These are phyloP conservation scores for Tubosaeta brunneosetosa DNA, from an alignment of 768 basidiomycete genomes.

Conservation along the genomic window DNA sequence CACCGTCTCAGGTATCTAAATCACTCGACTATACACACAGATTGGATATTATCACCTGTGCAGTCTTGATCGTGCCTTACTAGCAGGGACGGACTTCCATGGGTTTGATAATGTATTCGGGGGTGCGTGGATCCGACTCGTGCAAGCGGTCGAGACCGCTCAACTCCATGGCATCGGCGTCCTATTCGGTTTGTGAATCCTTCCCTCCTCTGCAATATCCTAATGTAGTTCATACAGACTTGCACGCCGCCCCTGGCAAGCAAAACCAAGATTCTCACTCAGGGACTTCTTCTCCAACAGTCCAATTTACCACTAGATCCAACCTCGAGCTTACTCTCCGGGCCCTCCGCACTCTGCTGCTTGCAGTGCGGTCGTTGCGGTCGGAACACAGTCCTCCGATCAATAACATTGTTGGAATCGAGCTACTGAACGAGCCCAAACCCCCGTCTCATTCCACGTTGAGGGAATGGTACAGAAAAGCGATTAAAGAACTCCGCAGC, in stretches of 20 bases:
- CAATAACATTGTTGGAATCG: conserved; percentile 49
- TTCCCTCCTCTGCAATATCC: conserved; percentile 10
- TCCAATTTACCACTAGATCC: conserved; percentile 45
- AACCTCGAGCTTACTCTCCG: conserved; percentile 46
- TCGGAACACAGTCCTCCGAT: conserved; percentile 37
- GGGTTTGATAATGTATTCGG: conserved; percentile 44
- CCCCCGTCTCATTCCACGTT: conserved; percentile 48
- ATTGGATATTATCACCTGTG: conserved; percentile 74
- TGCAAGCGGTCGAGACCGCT: conserved; percentile 56
- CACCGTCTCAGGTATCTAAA: conserved; percentile 14
- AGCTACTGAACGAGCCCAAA: conserved; percentile 58
- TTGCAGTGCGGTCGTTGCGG: conserved; percentile 43
- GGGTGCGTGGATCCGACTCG: conserved; percentile 67
- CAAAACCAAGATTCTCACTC: conserved; percentile 68
- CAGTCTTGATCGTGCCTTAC: conserved; percentile 50
- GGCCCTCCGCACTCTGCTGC: conserved; percentile 43
- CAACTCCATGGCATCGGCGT: conserved; percentile 61
- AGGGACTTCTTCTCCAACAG: conserved; percentile 48
- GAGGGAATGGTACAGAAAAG: conserved; percentile 57
- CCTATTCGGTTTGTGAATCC: conserved; percentile 50
- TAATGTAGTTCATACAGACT: conserved; percentile 41
- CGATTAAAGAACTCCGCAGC: conserved; percentile 48
- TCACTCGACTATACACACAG: conserved; percentile 30
- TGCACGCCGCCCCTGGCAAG: conserved; percentile 72
- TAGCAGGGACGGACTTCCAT: conserved; percentile 64